Percentiles rank a stretch among this genome's conserved stretches.
Conservation (phyloP, 352 stramenopile species). For the Pythium chondricola region DNA sequence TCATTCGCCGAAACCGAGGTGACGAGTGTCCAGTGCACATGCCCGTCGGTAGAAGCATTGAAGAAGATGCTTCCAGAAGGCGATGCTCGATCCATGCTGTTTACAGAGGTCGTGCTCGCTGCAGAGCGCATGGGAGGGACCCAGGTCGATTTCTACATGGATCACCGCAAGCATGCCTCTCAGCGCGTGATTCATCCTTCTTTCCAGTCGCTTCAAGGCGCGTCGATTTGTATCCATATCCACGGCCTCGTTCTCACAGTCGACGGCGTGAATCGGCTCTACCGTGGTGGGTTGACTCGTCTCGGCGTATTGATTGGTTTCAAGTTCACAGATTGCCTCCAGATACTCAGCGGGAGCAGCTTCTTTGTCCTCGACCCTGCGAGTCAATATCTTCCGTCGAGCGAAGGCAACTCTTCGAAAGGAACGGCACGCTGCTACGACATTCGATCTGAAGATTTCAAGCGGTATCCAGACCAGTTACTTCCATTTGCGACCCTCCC, state of each 20-base stretch:
- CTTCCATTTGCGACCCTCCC: slow-evolving; percentile 64
- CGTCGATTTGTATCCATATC: slow-evolving; percentile 68
- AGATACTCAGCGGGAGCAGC: slow-evolving; percentile 66
- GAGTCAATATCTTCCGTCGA: background rate
- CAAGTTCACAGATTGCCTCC: slow-evolving; percentile 64
- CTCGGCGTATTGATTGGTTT: slow-evolving; percentile 55
- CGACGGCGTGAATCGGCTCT: slow-evolving; percentile 47
- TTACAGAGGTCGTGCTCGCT: slow-evolving; percentile 54
- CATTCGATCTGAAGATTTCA: slow-evolving; percentile 50
- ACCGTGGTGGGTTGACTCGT: slow-evolving; percentile 40
- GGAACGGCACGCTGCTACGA: slow-evolving; percentile 52
- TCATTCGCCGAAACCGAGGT: slow-evolving; percentile 57
- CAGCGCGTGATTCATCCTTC: slow-evolving; percentile 70
- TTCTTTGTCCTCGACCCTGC: slow-evolving; percentile 78
- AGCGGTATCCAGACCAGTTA: slow-evolving; percentile 65
- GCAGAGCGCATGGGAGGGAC: slow-evolving; percentile 44
- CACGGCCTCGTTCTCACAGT: slow-evolving; percentile 46
- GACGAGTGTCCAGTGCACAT: slow-evolving; percentile 38
- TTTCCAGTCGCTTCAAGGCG: slow-evolving; percentile 59
- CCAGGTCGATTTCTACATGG: slow-evolving; percentile 64
- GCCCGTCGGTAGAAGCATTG: slow-evolving; percentile 33
- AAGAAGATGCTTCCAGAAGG: slow-evolving; percentile 33
- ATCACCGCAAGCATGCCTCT: slow-evolving; percentile 51
- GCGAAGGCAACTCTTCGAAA: background rate
- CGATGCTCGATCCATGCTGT: too few relatives aligned